These are phyloP conservation scores for Pestalotiopsis sp. DNA, from an alignment of 2,329 filamentous ascomycete genomes.

Conservation along the genomic window DNA sequence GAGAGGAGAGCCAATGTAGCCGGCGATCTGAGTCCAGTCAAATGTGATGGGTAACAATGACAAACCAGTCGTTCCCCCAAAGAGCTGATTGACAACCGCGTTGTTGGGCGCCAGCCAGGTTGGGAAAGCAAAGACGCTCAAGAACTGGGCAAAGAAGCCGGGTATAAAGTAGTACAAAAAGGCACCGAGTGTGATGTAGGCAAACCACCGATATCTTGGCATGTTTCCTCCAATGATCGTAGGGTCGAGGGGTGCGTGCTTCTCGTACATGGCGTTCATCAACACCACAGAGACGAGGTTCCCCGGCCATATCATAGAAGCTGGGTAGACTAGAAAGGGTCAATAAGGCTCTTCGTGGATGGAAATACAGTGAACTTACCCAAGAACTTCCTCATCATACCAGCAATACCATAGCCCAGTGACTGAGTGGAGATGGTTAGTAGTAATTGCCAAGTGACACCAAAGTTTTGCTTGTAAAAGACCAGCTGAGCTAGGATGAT, in stretches of 20 bases:
- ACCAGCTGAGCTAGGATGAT: conserved; percentile 71
- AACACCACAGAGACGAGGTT: conserved; percentile 68
- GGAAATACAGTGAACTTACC: conserved; percentile 39
- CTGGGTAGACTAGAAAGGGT: conserved; percentile 55
- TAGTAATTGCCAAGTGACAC: conserved; percentile 66
- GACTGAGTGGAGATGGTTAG: conserved; percentile 71
- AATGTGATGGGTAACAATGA: conserved; percentile 74
- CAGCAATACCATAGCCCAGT: conserved; percentile 70
- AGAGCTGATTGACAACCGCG: conserved; percentile 71
- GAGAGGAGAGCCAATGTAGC: conserved; percentile 68
- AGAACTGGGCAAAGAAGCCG: conserved; percentile 68
- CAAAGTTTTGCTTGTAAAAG: conserved; percentile 73
- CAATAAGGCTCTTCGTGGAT: background rate
- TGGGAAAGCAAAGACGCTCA: conserved; percentile 71
- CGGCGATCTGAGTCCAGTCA: conserved; percentile 75
- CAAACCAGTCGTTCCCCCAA: conserved; percentile 69
- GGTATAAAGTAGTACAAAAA: conserved; percentile 73
- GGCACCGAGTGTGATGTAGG: conserved; percentile 55
- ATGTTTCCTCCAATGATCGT: conserved; percentile 65
- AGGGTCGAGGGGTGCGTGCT: conserved; percentile 50
- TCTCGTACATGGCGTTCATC: conserved; percentile 75
- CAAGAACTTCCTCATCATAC: conserved; percentile 67
- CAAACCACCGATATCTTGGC: conserved; percentile 68
- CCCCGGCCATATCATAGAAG: conserved; percentile 75
- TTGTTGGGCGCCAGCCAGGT: conserved; percentile 75